Percentiles rank a stretch among this genome's conserved stretches.
Evolutionary conservation across 805 yeast genomes (phyloP).

Genomic region (Wickerhamiella siamensis): DNA sequence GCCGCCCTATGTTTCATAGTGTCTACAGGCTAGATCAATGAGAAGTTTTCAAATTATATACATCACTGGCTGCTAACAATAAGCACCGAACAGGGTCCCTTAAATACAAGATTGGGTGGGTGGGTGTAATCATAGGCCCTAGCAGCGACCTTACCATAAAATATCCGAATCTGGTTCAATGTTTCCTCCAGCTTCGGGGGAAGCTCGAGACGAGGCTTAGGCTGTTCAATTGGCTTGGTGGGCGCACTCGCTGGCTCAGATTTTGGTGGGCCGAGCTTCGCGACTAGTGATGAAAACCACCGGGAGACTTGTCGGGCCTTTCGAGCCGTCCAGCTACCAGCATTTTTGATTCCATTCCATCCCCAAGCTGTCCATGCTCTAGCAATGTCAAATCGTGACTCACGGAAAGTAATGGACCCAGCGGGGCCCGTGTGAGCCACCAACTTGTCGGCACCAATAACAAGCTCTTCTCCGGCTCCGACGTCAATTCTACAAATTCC

Average conservation of each 20-base stretch:
- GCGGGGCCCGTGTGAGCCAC: slow-evolving; percentile 3
- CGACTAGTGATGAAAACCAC: neutral
- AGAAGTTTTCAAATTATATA: slow-evolving; percentile 1
- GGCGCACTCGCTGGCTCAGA: neutral
- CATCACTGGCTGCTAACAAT: neutral
- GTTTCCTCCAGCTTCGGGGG: too few relatives aligned
- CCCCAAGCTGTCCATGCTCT: neutral
- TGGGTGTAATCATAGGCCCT: slow-evolving; percentile 3
- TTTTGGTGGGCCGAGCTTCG: neutral
- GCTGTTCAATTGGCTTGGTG: neutral
- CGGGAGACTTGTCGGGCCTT: neutral
- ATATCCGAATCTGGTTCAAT: too few relatives aligned
- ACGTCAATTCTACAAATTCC: slow-evolving; percentile 5
- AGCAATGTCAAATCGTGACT: slow-evolving; percentile 2
- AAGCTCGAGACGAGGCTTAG: too few relatives aligned
- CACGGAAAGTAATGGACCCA: slow-evolving; percentile 1
- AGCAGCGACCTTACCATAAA: too few relatives aligned
- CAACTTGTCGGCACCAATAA: neutral
- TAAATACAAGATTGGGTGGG: slow-evolving; percentile 3
- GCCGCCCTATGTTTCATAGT: too few relatives aligned
- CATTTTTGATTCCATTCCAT: neutral
- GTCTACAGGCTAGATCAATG: slow-evolving; percentile 14
- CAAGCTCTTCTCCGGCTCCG: neutral
- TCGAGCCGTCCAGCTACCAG: neutral
- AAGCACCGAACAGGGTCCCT: slow-evolving; percentile 6